These are phyloP conservation scores for Capronia americana DNA, from an alignment of 2,329 filamentous ascomycete genomes.

Conservation along the genomic window DNA sequence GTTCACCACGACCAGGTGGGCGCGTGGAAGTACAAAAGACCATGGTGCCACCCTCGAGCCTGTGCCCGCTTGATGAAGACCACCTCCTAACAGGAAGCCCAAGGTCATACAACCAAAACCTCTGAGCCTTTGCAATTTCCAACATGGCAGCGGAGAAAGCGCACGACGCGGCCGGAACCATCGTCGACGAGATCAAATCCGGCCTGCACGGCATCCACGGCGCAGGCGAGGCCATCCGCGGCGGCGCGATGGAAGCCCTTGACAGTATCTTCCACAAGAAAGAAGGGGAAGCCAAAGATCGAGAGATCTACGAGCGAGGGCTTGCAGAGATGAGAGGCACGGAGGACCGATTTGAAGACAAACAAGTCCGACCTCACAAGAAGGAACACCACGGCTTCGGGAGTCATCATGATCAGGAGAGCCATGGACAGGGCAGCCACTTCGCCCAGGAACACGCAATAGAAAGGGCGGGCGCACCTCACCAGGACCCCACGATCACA, in stretches of 20 bases:
- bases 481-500: neutral
- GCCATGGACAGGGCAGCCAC: slow-evolving; percentile 12
- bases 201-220: slow-evolving; percentile 43
- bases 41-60: neutral
- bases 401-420: neutral
- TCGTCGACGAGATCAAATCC: slow-evolving; percentile 24
- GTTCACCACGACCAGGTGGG: neutral
- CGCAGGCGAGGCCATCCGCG: slow-evolving; percentile 50
- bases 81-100: neutral
- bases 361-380: neutral
- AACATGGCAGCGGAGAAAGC: slow-evolving; percentile 17
- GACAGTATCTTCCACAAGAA: slow-evolving; percentile 49
- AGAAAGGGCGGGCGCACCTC: neutral
- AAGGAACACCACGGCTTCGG: neutral
- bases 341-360: slow-evolving; percentile 14
- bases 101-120: neutral
- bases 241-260: slow-evolving; percentile 47
- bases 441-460: slow-evolving; percentile 12
- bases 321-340: slow-evolving; percentile 25
- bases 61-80: neutral
- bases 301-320: slow-evolving; percentile 46
- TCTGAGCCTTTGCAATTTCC: neutral
- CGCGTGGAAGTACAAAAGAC: neutral
- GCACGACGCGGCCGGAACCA: slow-evolving; percentile 13
- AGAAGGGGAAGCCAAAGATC: slow-evolving; percentile 47